Percentiles rank a stretch among this genome's conserved stretches.
Evolutionary conservation across 441 rosid genomes (phyloP).

Genomic region (Adansonia madagascariensis): DNA sequence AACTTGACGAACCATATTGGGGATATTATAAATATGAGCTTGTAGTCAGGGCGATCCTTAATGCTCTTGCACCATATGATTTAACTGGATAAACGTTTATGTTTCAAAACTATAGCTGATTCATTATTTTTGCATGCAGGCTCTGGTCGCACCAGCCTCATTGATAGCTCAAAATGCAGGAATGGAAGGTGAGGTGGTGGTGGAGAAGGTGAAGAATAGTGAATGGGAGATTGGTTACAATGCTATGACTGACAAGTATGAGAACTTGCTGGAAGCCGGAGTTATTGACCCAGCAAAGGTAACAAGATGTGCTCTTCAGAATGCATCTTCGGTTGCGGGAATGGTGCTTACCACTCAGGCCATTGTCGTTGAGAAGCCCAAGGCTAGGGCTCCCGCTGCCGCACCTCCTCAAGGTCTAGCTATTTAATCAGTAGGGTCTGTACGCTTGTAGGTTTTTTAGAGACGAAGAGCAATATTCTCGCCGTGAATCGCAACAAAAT

Average conservation of each 20-base stretch:
- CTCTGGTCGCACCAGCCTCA: constrained; percentile 78
- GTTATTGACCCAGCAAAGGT: constrained; percentile 97
- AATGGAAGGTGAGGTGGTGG: constrained; percentile 90
- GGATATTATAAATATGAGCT: not conserved
- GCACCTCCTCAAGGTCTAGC: constrained; percentile 66
- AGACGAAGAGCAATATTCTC: constrained; percentile 22
- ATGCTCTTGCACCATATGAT: not conserved
- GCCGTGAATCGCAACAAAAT: constrained; percentile 14
- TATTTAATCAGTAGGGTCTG: constrained; percentile 35
- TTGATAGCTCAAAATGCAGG: constrained; percentile 96
- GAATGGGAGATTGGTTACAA: constrained; percentile 95
- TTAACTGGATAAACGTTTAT: not conserved
- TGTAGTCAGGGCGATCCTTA: not conserved
- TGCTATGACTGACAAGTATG: constrained; percentile 84
- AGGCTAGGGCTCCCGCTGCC: constrained; percentile 61
- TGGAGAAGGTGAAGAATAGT: constrained; percentile 67
- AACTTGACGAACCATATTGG: not conserved
- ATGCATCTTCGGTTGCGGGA: constrained; percentile 93
- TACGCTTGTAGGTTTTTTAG: constrained; percentile 25
- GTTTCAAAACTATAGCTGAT: not conserved
- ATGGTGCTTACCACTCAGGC: constrained; percentile 97
- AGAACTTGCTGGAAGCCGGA: constrained; percentile 84
- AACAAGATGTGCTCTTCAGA: constrained; percentile 88
- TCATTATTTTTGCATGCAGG: constrained; percentile 41
- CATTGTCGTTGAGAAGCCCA: constrained; percentile 86